Conservation (phyloP, 352 stramenopile species). For the Plasmopara viticola region DNA sequence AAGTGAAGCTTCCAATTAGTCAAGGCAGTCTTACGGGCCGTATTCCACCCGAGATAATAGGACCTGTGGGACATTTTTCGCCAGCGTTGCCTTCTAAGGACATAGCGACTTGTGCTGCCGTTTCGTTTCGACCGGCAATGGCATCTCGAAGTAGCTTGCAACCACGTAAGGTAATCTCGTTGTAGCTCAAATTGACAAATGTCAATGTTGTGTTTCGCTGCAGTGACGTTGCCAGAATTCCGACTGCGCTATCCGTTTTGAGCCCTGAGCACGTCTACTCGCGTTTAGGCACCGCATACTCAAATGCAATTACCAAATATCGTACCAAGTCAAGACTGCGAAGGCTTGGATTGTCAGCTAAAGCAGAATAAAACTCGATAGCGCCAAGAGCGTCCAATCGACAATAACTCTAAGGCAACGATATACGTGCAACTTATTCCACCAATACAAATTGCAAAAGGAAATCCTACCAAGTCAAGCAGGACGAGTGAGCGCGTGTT, state of each 20-base stretch:
- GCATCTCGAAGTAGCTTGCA: conserved; percentile 67
- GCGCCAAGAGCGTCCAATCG: conserved; percentile 48
- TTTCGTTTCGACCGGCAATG: conserved; percentile 16
- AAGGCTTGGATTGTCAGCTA: conserved; percentile 44
- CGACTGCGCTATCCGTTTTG: conserved; percentile 54
- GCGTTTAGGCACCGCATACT: background rate
- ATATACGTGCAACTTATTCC: no score
- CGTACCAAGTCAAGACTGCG: conserved; percentile 53
- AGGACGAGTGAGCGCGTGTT: conserved; percentile 27
- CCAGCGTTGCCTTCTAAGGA: conserved; percentile 36
- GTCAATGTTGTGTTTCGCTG: conserved; percentile 35
- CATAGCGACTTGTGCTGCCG: conserved; percentile 14
- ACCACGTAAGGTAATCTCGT: conserved; percentile 67
- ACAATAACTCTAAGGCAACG: conserved; percentile 45
- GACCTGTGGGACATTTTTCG: conserved; percentile 27
- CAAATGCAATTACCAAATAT: background rate
- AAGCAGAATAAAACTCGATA: conserved; percentile 49
- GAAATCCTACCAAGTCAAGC: conserved; percentile 42
- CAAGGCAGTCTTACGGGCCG: conserved; percentile 11
- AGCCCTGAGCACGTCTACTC: conserved; percentile 49
- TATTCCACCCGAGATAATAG: conserved; percentile 29
- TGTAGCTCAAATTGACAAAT: conserved; percentile 64
- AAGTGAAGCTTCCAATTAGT: background rate
- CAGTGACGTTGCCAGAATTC: conserved; percentile 40
- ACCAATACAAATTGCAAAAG: background rate